Evolutionary conservation across 2,329 filamentous ascomycete genomes (phyloP), one percentile per base, ranked within the genome.

Genomic region (Ophiocordyceps camponoti-leonardi): DNA sequence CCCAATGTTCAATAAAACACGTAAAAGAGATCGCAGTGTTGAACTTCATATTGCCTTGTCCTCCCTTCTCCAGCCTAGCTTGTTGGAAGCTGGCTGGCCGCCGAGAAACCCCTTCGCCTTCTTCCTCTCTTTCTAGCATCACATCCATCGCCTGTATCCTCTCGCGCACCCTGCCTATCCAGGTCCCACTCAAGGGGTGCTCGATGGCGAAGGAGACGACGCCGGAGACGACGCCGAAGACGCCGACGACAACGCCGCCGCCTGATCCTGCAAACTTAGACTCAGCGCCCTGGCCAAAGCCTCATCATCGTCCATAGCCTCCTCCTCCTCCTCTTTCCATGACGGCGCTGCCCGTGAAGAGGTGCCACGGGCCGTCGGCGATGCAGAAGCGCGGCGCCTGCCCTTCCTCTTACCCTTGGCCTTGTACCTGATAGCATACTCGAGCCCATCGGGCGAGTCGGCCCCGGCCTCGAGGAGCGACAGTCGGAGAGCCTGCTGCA

Each of bases 401-500:
- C 57, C 58, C 49, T 61, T 69, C 53, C 67, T 64, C 41, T 50
- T 45, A n/a, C 51, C 57, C 54, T 63, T 68, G 23, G 55, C 52
- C 54, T 61, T 72, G 52, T 77, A 63, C 42, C 60, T 72, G 51
- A 79, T 64, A 14, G 69, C 62, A 43, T 72, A 69, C 37, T 74
- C 71, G 48, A 69, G 72, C 16, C 70, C 71, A 18, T 66, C 65
- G 10, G 65, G 67, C 49, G 65, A 68, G 49, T 64, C 62, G 20
- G 58, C 68, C 11, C 55, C 61, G 0, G 71, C 67, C 50, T 81
- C 76, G 44, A 79, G 62, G 7, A 81, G 60, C 2, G 75, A 79
- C 11, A 81, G 62, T 0, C 76, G 71, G 37, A 81, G 75, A 1
- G 77, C 78, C 45, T 75, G 69, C 58, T 80, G 76, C 11, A 81